Percentiles rank a stretch among this genome's conserved stretches.
phyloP scores from a whole-genome alignment of 1,284 basidiomycete species.

The Cerrena zonata region DNA sequence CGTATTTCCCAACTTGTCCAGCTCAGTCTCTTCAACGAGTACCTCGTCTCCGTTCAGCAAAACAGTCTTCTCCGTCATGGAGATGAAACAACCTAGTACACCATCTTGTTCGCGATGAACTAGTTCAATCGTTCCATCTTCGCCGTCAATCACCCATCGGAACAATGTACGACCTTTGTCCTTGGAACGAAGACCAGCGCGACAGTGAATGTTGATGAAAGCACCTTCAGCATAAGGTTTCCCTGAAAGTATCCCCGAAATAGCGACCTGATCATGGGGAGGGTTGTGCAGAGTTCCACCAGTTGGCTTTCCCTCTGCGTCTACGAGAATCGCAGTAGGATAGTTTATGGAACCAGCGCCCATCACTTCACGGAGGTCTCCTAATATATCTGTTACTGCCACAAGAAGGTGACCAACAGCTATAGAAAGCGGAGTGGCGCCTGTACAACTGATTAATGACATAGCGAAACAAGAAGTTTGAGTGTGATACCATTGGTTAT shows the following conservation, averaged over 20 bases:
- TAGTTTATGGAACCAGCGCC: conserved; percentile 23
- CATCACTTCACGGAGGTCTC: conserved; percentile 24
- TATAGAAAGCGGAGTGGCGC: conserved; percentile 24
- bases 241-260: conserved; percentile 21
- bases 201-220: conserved; percentile 4
- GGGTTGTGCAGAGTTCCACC: conserved; percentile 15
- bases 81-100: not conserved
- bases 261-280: conserved; percentile 23
- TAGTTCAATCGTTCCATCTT: conserved; percentile 27
- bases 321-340: conserved; percentile 20
- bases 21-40: conserved; percentile 1
- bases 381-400: conserved; percentile 23
- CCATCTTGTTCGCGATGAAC: not conserved
- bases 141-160: conserved; percentile 33
- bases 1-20: conserved; percentile 5
- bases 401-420: conserved; percentile 25
- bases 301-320: conserved; percentile 19
- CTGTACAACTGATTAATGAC: conserved; percentile 10
- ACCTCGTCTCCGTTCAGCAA: conserved; percentile 16
- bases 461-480: not conserved
- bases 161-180: conserved; percentile 17
- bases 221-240: not conserved
- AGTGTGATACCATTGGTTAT: not conserved
- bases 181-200: conserved; percentile 8
- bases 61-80: conserved; percentile 3